Conservation (phyloP, 495 filamentous ascomycete species). For the Poronia punctata region DNA sequence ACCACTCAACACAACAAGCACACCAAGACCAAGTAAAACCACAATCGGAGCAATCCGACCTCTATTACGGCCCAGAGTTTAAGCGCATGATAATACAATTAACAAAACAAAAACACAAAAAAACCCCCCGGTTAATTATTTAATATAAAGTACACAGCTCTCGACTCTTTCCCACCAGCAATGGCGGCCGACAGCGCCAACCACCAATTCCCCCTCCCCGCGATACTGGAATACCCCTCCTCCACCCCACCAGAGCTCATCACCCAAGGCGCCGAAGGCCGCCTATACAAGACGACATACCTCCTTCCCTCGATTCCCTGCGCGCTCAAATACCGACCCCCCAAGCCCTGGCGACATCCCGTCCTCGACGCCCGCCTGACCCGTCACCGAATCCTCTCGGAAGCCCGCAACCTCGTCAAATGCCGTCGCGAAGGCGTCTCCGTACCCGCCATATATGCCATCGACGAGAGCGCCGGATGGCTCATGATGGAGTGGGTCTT, state of each 20-base stretch:
- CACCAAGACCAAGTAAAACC: no score
- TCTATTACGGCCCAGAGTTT: no score
- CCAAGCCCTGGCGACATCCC: conserved; percentile 89
- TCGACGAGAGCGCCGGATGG: conserved; percentile 73
- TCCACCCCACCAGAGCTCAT: conserved; percentile 55
- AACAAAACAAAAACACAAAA: no score
- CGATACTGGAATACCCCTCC: conserved; percentile 54
- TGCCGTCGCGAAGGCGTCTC: conserved; percentile 67
- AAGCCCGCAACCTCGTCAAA: conserved; percentile 75
- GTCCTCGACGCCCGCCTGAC: conserved; percentile 83
- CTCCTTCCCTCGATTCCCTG: conserved; percentile 60
- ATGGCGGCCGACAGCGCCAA: conserved; percentile 8
- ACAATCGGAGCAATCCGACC: no score
- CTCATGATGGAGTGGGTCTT: conserved; percentile 86
- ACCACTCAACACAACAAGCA: no score
- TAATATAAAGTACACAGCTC: no score
- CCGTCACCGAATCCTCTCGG: conserved; percentile 74
- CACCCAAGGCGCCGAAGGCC: conserved; percentile 90
- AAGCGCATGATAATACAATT: no score
- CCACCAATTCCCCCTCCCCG: conserved; percentile 49
- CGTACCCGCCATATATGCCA: conserved; percentile 69
- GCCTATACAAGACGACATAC: conserved; percentile 81
- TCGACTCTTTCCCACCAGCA: no score
- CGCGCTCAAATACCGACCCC: conserved; percentile 87
- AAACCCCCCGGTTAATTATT: no score